Base-by-base conservation (phyloP, 164 flowering plant species). In the Vitis cinerea region DNA sequence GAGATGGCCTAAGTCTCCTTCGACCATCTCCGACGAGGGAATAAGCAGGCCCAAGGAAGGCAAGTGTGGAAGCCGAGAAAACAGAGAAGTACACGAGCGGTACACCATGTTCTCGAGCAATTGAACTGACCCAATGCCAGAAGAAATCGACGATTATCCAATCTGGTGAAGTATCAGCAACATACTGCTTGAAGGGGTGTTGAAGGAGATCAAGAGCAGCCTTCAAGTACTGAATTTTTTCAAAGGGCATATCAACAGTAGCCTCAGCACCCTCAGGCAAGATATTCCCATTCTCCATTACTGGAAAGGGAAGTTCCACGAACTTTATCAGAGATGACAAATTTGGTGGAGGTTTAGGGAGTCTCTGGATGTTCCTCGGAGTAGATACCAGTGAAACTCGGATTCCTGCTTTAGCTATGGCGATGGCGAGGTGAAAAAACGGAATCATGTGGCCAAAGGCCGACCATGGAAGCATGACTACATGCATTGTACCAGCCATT, bases 401-500 rank as follows among this genome's bases (percentile, higher is more conserved):
- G 19, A 71, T 19, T 5, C 84, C 82, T 1, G 31, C 62, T 63
- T 47, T 16, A 2, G 86, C 82, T 59, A 83, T 70, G 12, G 15
- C n/a, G 12, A 64, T 75, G 50, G 86, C 64, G 53, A 81, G 61
- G 19, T 79, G 66, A 0, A 81, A 47, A 59, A 77, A 81, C 23
- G 86, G 86, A 13, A 82, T 61, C 59, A 82, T 52, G 27, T 79
- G 85, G 44, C 44, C 44, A 6, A 37, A 37, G 44, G 44, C 44
- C 44, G 5, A 37, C 44, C 44, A 37, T 37, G 44, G 44, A 37
- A 37, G 44, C 44, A 37, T 37, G 4, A 37, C 44, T 6, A 37
- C 44, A 37, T 37, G 15, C 84, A 82, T n/a, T 79, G 69, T 15
- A 80, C 83, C 37, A 72, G 59, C 78, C 80, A 78, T 53, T 81